Base-by-base conservation (phyloP, 176 grass and related monocot species). In the Aegilops tauschii region DNA sequence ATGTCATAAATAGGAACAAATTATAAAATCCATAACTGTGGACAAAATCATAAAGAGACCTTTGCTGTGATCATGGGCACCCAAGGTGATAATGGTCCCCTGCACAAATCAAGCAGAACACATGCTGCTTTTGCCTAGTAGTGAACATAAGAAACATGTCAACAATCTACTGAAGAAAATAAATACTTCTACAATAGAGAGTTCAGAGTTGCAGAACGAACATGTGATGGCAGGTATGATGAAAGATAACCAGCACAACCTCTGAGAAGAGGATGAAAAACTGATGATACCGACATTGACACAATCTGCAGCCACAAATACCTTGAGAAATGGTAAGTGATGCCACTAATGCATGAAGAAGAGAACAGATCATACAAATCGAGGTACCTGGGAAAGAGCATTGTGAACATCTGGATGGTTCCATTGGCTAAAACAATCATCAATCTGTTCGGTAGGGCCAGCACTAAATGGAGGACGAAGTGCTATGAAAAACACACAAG, bases 211-310 rank as follows among this genome's bases (percentile, higher is more conserved):
- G 77, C 85, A 67, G 65, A 85, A 93, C 90, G 5, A 80, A 98
- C 96, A 89, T 98, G 96, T 79, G 91, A 91, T 85, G 90, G 75
- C 67, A 91, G 69, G 84, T 90, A 95, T 39, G 96, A 98, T 69
- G 93, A 95, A 87, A 98, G 93, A 87, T 98, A 98, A 82, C 96
- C 96, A 61, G 93, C 91, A 83, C 96, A 98, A 18, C 88, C 93
- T 87, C 87, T 87, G 83, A 98, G 85, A 92, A 98, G 96, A 81
- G 91, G 93, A 85, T 80, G 88, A 69, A 89, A 91, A 89, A 87
- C 88, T 83, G 94, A 87, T 90, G 96, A 94, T 29, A 87, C 59
- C 64, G 91, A 92, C 91, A 98, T 92, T 80, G 90, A 92, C 77
- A 89, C 90, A 86, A 98, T 90, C 96, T 98, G 90, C 89, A 90